A percentile compares a stretch with the other conserved stretches of the same genome.
Conservation (phyloP, 1,284 basidiomycete species). For the Anthracocystis walkeri region DNA sequence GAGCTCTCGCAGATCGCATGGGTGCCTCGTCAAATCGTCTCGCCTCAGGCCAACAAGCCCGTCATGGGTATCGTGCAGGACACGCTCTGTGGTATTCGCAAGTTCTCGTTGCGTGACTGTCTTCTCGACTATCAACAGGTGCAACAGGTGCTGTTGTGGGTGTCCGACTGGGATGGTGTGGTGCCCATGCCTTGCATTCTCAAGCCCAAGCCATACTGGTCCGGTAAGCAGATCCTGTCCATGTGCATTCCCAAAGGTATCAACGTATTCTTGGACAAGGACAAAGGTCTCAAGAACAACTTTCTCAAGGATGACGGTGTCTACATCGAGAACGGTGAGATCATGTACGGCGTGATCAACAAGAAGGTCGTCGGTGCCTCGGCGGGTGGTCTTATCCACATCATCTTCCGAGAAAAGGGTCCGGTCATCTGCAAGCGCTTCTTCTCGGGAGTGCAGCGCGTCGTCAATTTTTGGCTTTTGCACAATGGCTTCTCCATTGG, state of each 20-base stretch:
- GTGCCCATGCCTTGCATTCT: constrained; percentile 93
- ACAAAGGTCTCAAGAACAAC: constrained; percentile 62
- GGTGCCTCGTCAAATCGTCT: constrained; percentile 99
- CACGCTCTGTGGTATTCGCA: constrained; percentile 95
- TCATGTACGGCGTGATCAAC: constrained; percentile 94
- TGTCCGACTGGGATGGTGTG: constrained; percentile 94
- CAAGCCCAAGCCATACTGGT: constrained; percentile 97
- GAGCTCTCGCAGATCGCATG: constrained; percentile 98
- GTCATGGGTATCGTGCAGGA: constrained; percentile 99
- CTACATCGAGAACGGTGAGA: constrained; percentile 95
- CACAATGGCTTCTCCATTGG: constrained; percentile 99
- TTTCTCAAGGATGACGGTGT: constrained; percentile 83
- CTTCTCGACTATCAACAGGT: constrained; percentile 71
- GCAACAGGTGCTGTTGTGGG: constrained; percentile 97
- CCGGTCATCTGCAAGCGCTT: constrained; percentile 91
- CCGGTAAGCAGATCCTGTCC: constrained; percentile 94
- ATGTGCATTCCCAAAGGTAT: constrained; percentile 95
- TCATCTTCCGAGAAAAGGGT: constrained; percentile 97
- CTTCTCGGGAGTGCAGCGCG: constrained; percentile 92
- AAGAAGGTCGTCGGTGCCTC: constrained; percentile 98
- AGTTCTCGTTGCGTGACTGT: constrained; percentile 90
- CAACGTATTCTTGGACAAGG: constrained; percentile 77
- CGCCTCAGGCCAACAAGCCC: constrained; percentile 98
- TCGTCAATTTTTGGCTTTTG: constrained; percentile 98
- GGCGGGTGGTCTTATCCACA: constrained; percentile 89